Evolutionary conservation across 108 stramenopile species (phyloP), one percentile per base, ranked within the genome.

Genomic region (Cyclotella choctawhatcheeana): DNA sequence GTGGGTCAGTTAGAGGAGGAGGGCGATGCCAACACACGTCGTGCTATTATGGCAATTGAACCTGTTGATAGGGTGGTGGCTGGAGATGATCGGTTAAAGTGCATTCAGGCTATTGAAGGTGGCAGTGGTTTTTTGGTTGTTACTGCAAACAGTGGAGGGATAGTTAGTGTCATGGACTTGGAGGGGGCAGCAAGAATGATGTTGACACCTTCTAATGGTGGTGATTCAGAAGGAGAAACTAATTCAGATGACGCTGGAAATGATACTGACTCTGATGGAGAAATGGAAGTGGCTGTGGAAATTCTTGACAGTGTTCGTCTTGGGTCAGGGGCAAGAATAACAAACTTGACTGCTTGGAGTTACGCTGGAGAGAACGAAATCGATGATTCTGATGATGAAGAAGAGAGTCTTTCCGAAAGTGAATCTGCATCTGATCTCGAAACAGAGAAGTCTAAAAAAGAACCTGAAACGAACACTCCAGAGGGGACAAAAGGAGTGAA

Each of bases 41-140:
- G 89, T 31, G 94, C 92, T 3, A 88, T 92, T 51, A 93, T 96
- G 92, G 94, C 92, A 16, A 93, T 96, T 64, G 92, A 96, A 73
- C 89, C 93, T 26, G 91, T 95, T 21, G 92, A 93, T 26, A 83
- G 74, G 5, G 56, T 73, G 27, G 87, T 90, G 25, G 90, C 91
- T 8, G 81, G 89, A 40, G 92, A 93, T 74, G 92, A 91, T 76
- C 86, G 94, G 65, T 90, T 93, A 62, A 95, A 95, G 68, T 92
- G 93, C 73, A 84, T 95, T 48, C 73, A 79, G 14, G 58, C 64
- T 26, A 84, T 92, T 8, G 74, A 73, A 31, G 84, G 81, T 29
- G 84, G 84, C 17, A 82, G 77, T 58, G 88, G 88, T 21, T 85
- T 79, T 72, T 35, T 82, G 8, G 91, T 93, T n/a, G 89, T 89